Evolutionary conservation across 1,139 yeast genomes (phyloP).

Genomic region (Trichomonascaceae sp.): DNA sequence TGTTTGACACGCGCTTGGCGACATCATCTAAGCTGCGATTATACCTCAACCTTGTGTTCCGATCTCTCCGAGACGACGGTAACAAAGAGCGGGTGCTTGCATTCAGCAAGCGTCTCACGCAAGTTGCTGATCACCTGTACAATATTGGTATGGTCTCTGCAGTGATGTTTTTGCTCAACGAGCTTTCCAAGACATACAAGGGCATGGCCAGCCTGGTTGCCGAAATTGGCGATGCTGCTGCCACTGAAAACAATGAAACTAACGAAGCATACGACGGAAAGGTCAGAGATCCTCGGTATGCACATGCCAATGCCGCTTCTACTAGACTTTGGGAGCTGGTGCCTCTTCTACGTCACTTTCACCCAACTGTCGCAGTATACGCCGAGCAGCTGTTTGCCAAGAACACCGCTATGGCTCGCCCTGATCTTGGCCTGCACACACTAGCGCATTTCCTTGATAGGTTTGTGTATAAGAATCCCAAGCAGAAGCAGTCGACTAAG

Average conservation of each 20-base stretch:
- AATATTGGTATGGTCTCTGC: conserved; percentile 88
- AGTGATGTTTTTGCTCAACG: conserved; percentile 63
- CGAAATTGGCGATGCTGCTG: conserved; percentile 1
- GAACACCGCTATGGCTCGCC: conserved; percentile 41
- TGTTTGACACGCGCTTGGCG: conserved; percentile 72
- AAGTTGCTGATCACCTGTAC: conserved; percentile 73
- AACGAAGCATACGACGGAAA: conserved; percentile 73
- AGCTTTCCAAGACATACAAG: conserved; percentile 44
- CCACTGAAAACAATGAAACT: conserved; percentile 47
- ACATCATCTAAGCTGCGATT: conserved; percentile 71
- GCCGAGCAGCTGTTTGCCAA: conserved; percentile 44
- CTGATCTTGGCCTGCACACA: conserved; percentile 82
- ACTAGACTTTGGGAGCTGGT: conserved; percentile 80
- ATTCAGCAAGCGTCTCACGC: conserved; percentile 81
- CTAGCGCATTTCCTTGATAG: conserved; percentile 85
- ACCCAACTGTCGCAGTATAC: conserved; percentile 80
- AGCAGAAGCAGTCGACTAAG: conserved; percentile 53
- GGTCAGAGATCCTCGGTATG: conserved; percentile 81
- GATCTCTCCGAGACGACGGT: conserved; percentile 62
- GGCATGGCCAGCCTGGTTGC: conserved; percentile 32
- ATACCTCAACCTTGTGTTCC: conserved; percentile 73
- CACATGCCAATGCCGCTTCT: conserved; percentile 76
- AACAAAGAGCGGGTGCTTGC: conserved; percentile 63
- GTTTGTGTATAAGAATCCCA: conserved; percentile 89
- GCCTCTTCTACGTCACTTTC: conserved; percentile 68